Evolutionary conservation across 2,329 filamentous ascomycete genomes (phyloP).

Genomic region (Neobulgaria alba): DNA sequence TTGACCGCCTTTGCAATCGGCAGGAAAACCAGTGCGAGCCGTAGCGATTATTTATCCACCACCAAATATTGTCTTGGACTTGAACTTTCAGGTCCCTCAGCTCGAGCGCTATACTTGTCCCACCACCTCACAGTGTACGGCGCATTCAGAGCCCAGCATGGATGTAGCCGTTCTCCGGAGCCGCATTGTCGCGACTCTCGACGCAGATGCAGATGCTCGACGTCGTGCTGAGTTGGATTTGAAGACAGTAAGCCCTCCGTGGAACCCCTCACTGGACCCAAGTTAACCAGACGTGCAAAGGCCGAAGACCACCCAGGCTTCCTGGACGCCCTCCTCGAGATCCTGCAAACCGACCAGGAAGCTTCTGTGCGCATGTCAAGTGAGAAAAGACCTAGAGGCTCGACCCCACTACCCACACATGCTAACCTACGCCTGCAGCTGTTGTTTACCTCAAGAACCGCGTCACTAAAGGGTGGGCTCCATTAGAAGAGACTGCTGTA

Average conservation of each 20-base stretch:
- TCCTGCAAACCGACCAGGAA: slow-evolving; percentile 83
- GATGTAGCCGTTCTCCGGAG: slow-evolving; percentile 66
- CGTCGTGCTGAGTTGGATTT: slow-evolving; percentile 72
- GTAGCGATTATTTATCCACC: slow-evolving; percentile 1
- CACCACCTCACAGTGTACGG: slow-evolving; percentile 9
- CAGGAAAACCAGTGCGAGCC: background rate
- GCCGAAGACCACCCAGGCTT: slow-evolving; percentile 88
- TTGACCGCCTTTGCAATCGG: slow-evolving; percentile 1
- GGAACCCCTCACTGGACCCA: slow-evolving; percentile 10
- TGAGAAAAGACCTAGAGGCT: slow-evolving; percentile 41
- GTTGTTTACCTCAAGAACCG: slow-evolving; percentile 98
- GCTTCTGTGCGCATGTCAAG: slow-evolving; percentile 77
- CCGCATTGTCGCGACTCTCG: slow-evolving; percentile 69
- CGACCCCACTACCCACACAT: slow-evolving; percentile 23
- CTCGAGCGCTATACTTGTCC: slow-evolving; percentile 7
- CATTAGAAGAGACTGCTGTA: slow-evolving; percentile 59
- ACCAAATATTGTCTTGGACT: slow-evolving; percentile 2
- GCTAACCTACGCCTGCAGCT: slow-evolving; percentile 45
- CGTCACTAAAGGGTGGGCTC: slow-evolving; percentile 85
- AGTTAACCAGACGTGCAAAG: slow-evolving; percentile 37
- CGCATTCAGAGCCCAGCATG: slow-evolving; percentile 39
- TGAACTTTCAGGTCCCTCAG: slow-evolving; percentile 1
- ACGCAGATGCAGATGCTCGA: slow-evolving; percentile 64
- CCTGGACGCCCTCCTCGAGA: slow-evolving; percentile 80
- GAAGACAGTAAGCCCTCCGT: slow-evolving; percentile 55